Percentiles rank a stretch among this genome's conserved stretches.
Conservation (phyloP, 306 rosid genomes). For the Vigna hirtella region DNA sequence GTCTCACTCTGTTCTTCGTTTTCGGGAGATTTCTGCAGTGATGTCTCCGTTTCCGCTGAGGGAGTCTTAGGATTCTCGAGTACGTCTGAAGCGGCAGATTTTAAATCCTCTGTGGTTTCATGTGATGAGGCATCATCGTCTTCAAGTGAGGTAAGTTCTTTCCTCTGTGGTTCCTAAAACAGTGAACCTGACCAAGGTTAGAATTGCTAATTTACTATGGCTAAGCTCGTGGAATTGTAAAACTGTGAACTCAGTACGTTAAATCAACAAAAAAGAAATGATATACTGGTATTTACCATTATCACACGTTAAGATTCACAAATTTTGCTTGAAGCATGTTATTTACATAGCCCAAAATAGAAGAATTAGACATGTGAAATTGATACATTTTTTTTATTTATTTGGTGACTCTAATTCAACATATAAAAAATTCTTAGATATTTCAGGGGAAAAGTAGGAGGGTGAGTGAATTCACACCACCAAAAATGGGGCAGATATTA, state of each 20-base stretch:
- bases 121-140: slow-evolving; percentile 50
- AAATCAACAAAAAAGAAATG: neutral
- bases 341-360: neutral
- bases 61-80: slow-evolving; percentile 65
- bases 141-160: slow-evolving; percentile 47
- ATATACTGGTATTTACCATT: slow-evolving; percentile 10
- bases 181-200: slow-evolving; percentile 37
- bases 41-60: slow-evolving; percentile 65
- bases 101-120: slow-evolving; percentile 55
- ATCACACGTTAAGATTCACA: neutral
- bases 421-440: neutral
- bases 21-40: slow-evolving; percentile 60
- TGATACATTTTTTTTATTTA: neutral
- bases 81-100: slow-evolving; percentile 53
- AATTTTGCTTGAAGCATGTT: neutral
- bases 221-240: slow-evolving; percentile 4
- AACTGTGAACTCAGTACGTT: slow-evolving; percentile 18
- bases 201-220: slow-evolving; percentile 33
- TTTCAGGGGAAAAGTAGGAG: neutral
- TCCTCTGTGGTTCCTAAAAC: slow-evolving; percentile 64
- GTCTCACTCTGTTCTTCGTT: slow-evolving; percentile 70
- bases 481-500: slow-evolving; percentile 1
- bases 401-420: slow-evolving; percentile 1
- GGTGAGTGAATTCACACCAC: slow-evolving; percentile 14
- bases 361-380: neutral